Conservation (phyloP, 345 rosid species). For the Heritiera littoralis region DNA sequence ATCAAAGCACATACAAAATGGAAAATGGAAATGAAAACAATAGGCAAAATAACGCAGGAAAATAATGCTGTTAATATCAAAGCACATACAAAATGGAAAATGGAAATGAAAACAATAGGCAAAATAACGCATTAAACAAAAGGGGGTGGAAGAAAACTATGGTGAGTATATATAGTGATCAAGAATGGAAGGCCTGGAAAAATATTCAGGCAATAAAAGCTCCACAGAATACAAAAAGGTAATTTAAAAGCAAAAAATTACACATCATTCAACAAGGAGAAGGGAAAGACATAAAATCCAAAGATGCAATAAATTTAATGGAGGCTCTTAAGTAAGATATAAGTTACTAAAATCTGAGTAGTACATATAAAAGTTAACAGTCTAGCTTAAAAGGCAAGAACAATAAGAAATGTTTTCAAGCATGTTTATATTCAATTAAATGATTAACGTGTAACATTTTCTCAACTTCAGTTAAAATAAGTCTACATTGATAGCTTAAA, state of each 20-base stretch:
- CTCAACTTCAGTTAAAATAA: neutral
- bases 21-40: constrained; percentile 20
- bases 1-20: constrained; percentile 14
- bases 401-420: neutral
- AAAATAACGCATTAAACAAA: constrained; percentile 4
- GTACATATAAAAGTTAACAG: neutral
- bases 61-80: constrained; percentile 11
- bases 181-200: neutral
- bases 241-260: constrained; percentile 7
- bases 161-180: neutral
- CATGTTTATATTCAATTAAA: neutral
- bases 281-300: neutral
- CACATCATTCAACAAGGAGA: constrained; percentile 9
- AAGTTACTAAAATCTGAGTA: neutral
- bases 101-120: constrained; percentile 20
- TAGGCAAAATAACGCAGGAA: constrained; percentile 14
- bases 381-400: neutral
- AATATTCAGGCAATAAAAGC: neutral
- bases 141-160: neutral
- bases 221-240: constrained; percentile 1
- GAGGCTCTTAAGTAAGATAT: neutral
- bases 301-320: neutral
- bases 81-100: constrained; percentile 7
- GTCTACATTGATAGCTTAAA: neutral
- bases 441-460: neutral